These are phyloP conservation scores for Phlyctochytrium arcticum DNA, from an alignment of 192 early-diverging fungal genomes.

Conservation along the genomic window DNA sequence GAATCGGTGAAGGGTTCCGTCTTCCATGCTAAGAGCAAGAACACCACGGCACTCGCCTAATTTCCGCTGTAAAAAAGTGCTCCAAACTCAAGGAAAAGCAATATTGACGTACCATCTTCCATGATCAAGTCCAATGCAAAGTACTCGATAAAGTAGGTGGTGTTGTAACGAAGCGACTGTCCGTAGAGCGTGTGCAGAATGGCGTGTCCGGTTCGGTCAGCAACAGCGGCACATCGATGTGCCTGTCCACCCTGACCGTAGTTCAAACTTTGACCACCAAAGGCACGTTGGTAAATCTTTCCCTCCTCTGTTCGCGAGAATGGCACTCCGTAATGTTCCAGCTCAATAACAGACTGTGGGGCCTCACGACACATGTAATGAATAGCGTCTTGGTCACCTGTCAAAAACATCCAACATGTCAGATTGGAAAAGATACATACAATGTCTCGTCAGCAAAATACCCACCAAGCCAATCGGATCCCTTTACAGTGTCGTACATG, in stretches of 20 bases:
- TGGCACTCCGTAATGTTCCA: constrained; percentile 97
- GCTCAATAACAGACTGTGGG: constrained; percentile 89
- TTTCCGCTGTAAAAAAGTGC: background rate
- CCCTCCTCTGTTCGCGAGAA: constrained; percentile 98
- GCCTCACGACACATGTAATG: constrained; percentile 99
- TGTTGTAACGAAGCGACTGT: constrained; percentile 91
- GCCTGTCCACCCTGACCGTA: constrained; percentile 97
- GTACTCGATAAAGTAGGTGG: constrained; percentile 98
- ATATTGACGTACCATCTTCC: constrained; percentile 73
- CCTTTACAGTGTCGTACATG: constrained; percentile 99
- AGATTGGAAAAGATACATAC: background rate
- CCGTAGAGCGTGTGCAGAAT: constrained; percentile 98
- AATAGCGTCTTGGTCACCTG: constrained; percentile 95
- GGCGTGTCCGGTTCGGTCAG: constrained; percentile 97
- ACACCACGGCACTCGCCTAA: constrained; percentile 85
- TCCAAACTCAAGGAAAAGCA: background rate
- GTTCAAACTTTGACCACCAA: constrained; percentile 94
- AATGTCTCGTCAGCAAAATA: background rate
- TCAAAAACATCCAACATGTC: background rate
- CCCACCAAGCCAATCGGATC: constrained; percentile 93
- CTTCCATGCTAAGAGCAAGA: constrained; percentile 95
- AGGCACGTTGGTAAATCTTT: constrained; percentile 98
- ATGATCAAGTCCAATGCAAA: constrained; percentile 98
- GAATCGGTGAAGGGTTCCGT: constrained; percentile 97
- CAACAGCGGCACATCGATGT: constrained; percentile 94